Evolutionary conservation across 1,139 yeast genomes (phyloP).

Genomic region (Suhomyces bokatorum): DNA sequence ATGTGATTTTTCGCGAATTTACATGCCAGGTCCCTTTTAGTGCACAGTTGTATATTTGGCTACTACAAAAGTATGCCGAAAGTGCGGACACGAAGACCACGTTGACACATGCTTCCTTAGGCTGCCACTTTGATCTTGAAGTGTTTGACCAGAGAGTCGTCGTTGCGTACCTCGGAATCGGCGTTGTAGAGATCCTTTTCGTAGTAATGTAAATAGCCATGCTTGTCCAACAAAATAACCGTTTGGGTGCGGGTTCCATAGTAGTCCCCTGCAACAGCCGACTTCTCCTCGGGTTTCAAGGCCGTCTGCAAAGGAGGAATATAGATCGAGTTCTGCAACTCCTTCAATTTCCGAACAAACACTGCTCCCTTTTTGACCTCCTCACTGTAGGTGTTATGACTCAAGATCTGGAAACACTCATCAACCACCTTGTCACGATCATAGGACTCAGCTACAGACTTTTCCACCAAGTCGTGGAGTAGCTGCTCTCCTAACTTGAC

Average conservation of each 20-base stretch:
- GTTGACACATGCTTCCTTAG: no score
- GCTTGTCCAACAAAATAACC: constrained; percentile 57
- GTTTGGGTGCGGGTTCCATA: constrained; percentile 95
- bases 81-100: no score
- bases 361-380: constrained; percentile 23
- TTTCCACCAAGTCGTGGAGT: constrained; percentile 40
- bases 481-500: constrained; percentile 52
- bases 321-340: constrained; percentile 62
- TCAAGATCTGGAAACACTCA: constrained; percentile 54
- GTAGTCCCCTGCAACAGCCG: constrained; percentile 41
- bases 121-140: constrained; percentile 8
- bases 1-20: no score
- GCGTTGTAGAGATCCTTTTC: constrained; percentile 38
- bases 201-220: constrained; percentile 43
- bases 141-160: constrained; percentile 10
- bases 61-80: no score
- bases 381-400: constrained; percentile 43
- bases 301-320: constrained; percentile 59
- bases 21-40: no score
- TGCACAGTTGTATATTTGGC: not conserved
- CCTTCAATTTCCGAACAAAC: constrained; percentile 37
- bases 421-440: constrained; percentile 48
- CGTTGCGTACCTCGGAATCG: constrained; percentile 20
- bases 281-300: constrained; percentile 10
- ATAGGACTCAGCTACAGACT: constrained; percentile 23